These are phyloP conservation scores for Termitomyces sp. DNA, from an alignment of 768 basidiomycete species.

Conservation along the genomic window DNA sequence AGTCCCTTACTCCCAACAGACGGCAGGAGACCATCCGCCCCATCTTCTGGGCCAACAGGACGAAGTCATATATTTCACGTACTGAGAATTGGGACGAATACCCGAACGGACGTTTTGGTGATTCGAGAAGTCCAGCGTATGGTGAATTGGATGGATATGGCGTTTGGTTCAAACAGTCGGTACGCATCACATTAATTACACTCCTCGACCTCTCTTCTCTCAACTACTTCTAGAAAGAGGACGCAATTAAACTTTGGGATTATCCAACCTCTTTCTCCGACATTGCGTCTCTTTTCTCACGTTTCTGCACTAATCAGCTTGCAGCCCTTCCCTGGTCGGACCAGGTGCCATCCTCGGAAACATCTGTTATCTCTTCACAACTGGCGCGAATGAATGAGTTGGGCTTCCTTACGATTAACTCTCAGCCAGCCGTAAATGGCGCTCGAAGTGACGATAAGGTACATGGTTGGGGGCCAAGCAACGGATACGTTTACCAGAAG, in stretches of 20 bases:
- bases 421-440: slow-evolving; percentile 94
- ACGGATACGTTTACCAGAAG: slow-evolving; percentile 97
- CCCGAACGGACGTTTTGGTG: slow-evolving; percentile 98
- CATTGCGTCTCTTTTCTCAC: slow-evolving; percentile 69
- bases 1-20: slow-evolving; percentile 91
- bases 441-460: slow-evolving; percentile 78
- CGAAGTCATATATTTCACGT: slow-evolving; percentile 91
- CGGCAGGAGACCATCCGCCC: slow-evolving; percentile 92
- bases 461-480: slow-evolving; percentile 92
- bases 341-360: slow-evolving; percentile 81
- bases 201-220: slow-evolving; percentile 7
- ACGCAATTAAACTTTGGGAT: slow-evolving; percentile 87
- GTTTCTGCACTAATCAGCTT: slow-evolving; percentile 76
- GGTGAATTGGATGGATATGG: slow-evolving; percentile 98
- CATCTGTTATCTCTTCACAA: slow-evolving; percentile 69
- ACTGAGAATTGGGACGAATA: slow-evolving; percentile 99
- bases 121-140: slow-evolving; percentile 95
- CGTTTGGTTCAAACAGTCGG: slow-evolving; percentile 86
- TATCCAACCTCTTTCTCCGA: slow-evolving; percentile 66
- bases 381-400: slow-evolving; percentile 84
- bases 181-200: slow-evolving; percentile 22
- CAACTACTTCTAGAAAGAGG: slow-evolving; percentile 59
- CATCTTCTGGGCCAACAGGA: slow-evolving; percentile 98
- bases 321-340: slow-evolving; percentile 94
- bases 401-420: slow-evolving; percentile 96